phyloP scores from a whole-genome alignment of 106 monocot genomes.

The Allium cepa region DNA sequence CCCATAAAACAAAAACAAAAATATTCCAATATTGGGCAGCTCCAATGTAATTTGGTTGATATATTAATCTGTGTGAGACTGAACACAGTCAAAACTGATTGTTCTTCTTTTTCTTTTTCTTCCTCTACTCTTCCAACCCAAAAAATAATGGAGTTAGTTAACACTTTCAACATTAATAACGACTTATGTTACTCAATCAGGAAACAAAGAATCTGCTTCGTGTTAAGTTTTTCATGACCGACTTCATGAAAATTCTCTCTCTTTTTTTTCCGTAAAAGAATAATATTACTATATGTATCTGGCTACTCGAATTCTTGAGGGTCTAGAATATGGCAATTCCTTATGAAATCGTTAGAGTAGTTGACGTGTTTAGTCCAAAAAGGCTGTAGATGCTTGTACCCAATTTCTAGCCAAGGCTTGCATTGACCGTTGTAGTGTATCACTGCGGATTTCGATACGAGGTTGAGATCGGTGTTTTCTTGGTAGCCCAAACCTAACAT shows the following conservation, averaged over 20 bases:
- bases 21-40: neutral
- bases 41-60: neutral
- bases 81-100: neutral
- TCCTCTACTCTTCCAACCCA: neutral
- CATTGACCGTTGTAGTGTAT: constrained; percentile 91
- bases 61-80: no score
- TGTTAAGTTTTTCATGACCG: neutral
- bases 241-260: neutral
- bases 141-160: neutral
- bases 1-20: constrained; percentile 1
- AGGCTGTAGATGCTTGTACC: constrained; percentile 65
- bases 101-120: neutral
- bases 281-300: neutral
- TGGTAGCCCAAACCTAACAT: constrained; percentile 92
- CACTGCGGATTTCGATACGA: constrained; percentile 60
- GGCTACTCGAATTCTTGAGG: constrained; percentile 16
- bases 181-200: constrained; percentile 21
- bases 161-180: neutral
- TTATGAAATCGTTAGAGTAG: constrained; percentile 83
- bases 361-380: constrained; percentile 91
- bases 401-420: constrained; percentile 96
- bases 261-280: neutral
- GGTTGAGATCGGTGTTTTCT: constrained; percentile 53
- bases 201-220: constrained; percentile 12
- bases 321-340: constrained; percentile 82